Percentiles rank a stretch among this genome's conserved stretches.
Conservation (phyloP, 1,284 basidiomycete species). For the Hypsizygus ulmarius region DNA sequence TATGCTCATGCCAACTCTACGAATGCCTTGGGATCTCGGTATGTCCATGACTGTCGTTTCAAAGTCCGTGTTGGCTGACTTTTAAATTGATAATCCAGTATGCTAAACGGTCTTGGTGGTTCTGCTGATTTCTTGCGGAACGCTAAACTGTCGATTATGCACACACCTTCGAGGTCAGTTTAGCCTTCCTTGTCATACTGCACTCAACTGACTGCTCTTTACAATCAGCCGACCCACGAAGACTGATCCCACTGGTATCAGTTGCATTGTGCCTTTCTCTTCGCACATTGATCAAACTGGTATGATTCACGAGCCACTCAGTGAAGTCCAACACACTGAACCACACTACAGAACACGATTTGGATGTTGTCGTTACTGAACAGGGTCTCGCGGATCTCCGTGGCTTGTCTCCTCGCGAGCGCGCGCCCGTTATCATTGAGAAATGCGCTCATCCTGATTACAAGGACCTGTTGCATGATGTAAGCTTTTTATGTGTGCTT, state of each 20-base stretch:
- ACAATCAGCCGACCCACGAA: conserved; percentile 41
- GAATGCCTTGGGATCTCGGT: conserved; percentile 39
- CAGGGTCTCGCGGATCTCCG: conserved; percentile 52
- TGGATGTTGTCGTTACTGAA: conserved; percentile 46
- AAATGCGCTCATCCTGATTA: conserved; percentile 53
- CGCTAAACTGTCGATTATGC: conserved; percentile 52
- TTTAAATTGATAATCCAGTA: conserved; percentile 31
- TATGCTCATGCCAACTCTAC: conserved; percentile 54
- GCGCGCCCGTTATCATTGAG: conserved; percentile 48
- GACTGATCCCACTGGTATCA: conserved; percentile 48
- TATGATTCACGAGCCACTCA: conserved; percentile 19
- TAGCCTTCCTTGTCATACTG: not conserved
- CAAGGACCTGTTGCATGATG: conserved; percentile 41
- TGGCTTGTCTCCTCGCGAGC: conserved; percentile 46
- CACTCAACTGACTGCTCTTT: conserved; percentile 8
- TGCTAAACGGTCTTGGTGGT: conserved; percentile 53
- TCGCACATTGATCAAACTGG: conserved; percentile 51
- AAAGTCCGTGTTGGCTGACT: no score
- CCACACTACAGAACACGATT: conserved; percentile 36
- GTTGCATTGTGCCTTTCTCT: conserved; percentile 50
- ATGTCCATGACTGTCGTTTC: not conserved
- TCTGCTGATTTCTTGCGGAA: conserved; percentile 51
- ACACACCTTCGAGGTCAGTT: conserved; percentile 45
- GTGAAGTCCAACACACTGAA: not conserved
- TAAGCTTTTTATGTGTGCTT: conserved; percentile 13